phyloP scores from a whole-genome alignment of 139 green algal species.

The Desmodesmus armatus region DNA sequence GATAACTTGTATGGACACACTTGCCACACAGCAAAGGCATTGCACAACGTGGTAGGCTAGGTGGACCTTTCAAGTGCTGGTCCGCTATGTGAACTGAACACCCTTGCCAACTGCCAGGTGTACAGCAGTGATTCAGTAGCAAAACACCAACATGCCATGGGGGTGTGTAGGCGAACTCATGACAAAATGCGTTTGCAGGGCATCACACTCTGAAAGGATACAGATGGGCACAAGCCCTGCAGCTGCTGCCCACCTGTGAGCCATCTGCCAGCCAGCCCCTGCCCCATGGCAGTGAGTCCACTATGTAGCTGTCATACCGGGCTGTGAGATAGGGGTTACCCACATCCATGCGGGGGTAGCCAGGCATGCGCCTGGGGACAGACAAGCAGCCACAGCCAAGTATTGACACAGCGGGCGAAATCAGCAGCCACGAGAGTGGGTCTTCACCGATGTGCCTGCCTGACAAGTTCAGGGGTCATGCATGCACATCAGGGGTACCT shows the following conservation, averaged over 20 bases:
- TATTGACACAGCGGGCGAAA: constrained; percentile 69
- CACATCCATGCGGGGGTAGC: constrained; percentile 72
- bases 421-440: background rate
- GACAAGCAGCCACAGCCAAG: constrained; percentile 66
- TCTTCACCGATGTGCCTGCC: background rate
- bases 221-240: too few relatives aligned
- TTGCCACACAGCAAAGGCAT: too few relatives aligned
- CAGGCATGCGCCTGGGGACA: constrained; percentile 59
- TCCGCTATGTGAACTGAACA: too few relatives aligned
- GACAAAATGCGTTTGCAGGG: too few relatives aligned
- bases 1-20: too few relatives aligned
- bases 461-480: background rate
- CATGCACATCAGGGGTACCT: background rate
- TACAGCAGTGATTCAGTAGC: too few relatives aligned
- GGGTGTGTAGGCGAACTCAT: too few relatives aligned
- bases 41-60: too few relatives aligned
- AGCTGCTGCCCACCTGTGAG: background rate
- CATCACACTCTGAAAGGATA: too few relatives aligned
- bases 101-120: too few relatives aligned
- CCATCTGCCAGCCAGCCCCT: constrained; percentile 32
- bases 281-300: constrained; percentile 75
- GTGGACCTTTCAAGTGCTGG: too few relatives aligned
- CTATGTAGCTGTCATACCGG: constrained; percentile 71
- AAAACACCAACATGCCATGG: too few relatives aligned
- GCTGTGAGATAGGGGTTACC: constrained; percentile 67